A percentile compares a stretch with the other conserved stretches of the same genome.
These are phyloP conservation scores for Diaporthe citrichinensis DNA, from an alignment of 2,329 filamentous ascomycete species.

Conservation along the genomic window DNA sequence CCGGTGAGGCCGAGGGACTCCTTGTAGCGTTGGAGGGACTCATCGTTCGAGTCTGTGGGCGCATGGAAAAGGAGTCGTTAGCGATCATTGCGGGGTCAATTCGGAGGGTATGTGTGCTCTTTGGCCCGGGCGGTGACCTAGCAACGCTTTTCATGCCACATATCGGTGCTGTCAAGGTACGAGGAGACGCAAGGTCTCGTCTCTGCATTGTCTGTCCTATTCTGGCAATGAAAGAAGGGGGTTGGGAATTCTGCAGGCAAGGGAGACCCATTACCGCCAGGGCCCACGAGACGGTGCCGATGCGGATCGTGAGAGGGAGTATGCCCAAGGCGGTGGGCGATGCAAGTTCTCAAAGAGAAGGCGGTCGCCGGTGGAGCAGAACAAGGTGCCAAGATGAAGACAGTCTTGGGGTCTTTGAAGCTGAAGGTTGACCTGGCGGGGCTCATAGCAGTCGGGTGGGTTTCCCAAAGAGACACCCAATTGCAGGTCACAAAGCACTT, in stretches of 20 bases:
- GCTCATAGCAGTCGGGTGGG: neutral
- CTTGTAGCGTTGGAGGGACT: slow-evolving; percentile 98
- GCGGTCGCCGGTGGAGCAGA: neutral
- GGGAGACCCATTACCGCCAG: neutral
- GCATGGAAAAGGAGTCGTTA: neutral
- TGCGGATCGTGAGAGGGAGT: neutral
- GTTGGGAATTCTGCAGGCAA: neutral
- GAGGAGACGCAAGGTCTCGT: neutral
- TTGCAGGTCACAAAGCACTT: slow-evolving; percentile 29
- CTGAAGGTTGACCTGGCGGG: neutral
- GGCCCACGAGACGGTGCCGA: neutral
- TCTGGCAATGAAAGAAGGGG: neutral
- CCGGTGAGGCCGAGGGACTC: slow-evolving; percentile 90
- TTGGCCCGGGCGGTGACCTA: neutral
- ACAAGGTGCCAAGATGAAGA: neutral
- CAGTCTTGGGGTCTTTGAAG: neutral
- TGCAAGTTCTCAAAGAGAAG: neutral
- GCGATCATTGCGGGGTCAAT: slow-evolving; percentile 18
- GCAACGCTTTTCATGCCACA: neutral
- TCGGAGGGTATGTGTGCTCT: neutral
- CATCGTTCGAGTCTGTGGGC: slow-evolving; percentile 77
- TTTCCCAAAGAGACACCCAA: neutral
- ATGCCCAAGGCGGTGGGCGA: neutral
- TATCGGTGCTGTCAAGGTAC: neutral
- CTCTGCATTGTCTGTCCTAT: neutral